Percentiles rank a stretch among this genome's conserved stretches.
Conservation (phyloP, 495 filamentous ascomycete species). For the Xanthoparmelia taractica region DNA sequence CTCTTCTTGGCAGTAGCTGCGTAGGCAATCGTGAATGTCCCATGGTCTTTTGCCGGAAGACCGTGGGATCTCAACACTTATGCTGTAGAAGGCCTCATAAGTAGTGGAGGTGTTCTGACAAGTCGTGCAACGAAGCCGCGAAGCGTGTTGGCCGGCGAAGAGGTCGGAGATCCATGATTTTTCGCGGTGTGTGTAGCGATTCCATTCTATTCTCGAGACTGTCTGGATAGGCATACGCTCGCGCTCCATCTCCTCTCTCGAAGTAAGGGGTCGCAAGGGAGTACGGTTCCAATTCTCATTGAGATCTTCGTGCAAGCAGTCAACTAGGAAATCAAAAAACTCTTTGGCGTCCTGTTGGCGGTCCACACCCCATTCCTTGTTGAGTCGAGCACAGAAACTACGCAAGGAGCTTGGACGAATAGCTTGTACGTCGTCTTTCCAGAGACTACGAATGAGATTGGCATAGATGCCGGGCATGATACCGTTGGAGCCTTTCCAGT, state of each 20-base stretch:
- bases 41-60: conserved; percentile 33
- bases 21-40: conserved; percentile 57
- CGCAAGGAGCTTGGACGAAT: conserved; percentile 47
- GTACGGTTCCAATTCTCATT: conserved; percentile 57
- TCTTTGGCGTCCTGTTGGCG: conserved; percentile 74
- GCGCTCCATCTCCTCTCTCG: conserved; percentile 53
- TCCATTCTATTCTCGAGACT: conserved; percentile 60
- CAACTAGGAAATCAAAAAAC: conserved; percentile 65
- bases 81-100: conserved; percentile 63
- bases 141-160: conserved; percentile 65
- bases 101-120: conserved; percentile 62
- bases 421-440: conserved; percentile 60
- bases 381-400: conserved; percentile 50
- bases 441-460: conserved; percentile 66
- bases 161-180: conserved; percentile 58
- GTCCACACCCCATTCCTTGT: conserved; percentile 52
- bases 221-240: conserved; percentile 53
- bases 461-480: conserved; percentile 68
- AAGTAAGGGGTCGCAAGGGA: conserved; percentile 51
- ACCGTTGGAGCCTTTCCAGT: conserved; percentile 68
- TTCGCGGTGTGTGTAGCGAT: conserved; percentile 60
- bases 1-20: conserved; percentile 61
- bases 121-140: conserved; percentile 53
- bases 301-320: conserved; percentile 66
- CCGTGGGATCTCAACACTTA: conserved; percentile 58